Base-by-base conservation (phyloP, 176 grass and related monocot genomes). In the Triticum timopheevii region DNA sequence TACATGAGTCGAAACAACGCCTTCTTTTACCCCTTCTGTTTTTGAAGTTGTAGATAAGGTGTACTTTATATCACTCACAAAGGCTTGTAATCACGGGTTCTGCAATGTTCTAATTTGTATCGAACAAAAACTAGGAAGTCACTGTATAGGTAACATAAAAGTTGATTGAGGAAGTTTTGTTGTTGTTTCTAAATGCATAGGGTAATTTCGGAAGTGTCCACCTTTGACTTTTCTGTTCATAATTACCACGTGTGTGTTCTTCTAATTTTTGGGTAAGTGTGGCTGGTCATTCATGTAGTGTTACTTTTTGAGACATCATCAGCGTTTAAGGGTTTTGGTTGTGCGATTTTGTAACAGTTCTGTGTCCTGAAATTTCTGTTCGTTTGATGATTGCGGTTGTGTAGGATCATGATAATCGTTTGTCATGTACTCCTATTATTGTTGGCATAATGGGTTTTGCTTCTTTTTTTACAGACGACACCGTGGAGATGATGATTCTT, bases 401-500 rank as follows among this genome's bases (percentile, higher is more conserved):
- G 35, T 19, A 11, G 44, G 47, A 34, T 49, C 36, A 7, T 50
- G 61, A 49, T 24, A 59, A 7, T 31, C 5, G 19, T 65, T 8
- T 67, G 6, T 10, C 7, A 68, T 10, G 49, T 82, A 38, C 16
- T 39, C 23, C 5, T 64, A 64, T 25, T 38, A 63, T 34, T 22
- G 65, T 9, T 30, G 13, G 35, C 33, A 34, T 69, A 15, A 76
- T 19, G 61, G 31, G 25, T 76, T 76, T 69, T 12, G 2, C n/a
- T 67, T 36, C 6, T 38, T 77, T 2, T 23, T 87, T 82, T 88
- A 69, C 45, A 83, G 86, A 64, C 4, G 35, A 77, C 1, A 47
- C 24, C 8, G 19, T 20, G 27, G 62, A 69, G 72, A 45, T 24
- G 8, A 11, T 42, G 9, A 16, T 58, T 33, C 35, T 61, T 56